Conservation (phyloP, 1,284 basidiomycete species). For the Cryptococcus floricola region DNA sequence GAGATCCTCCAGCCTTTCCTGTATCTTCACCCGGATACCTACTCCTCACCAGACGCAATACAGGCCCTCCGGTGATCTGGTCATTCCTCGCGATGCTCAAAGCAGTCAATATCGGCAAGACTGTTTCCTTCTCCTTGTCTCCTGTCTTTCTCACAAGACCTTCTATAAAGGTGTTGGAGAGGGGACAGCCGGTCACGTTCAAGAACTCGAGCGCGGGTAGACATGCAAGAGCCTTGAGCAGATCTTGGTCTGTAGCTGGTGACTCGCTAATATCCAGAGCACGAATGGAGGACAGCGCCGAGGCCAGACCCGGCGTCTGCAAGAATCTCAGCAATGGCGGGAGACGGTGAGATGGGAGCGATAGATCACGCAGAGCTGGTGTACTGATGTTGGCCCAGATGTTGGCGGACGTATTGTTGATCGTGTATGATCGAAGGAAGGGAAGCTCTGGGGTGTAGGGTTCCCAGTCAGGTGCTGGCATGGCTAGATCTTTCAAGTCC, state of each 20-base stretch:
- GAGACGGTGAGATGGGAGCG: neutral
- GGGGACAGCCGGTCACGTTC: conserved; percentile 20
- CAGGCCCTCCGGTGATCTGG: conserved; percentile 18
- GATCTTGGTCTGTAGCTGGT: neutral
- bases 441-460: neutral
- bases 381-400: conserved; percentile 2
- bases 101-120: conserved; percentile 30
- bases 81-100: conserved; percentile 27
- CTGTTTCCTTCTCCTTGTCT: conserved; percentile 4
- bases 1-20: neutral
- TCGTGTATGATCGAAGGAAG: neutral
- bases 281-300: conserved; percentile 14
- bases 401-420: neutral
- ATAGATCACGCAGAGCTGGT: conserved; percentile 13
- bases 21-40: conserved; percentile 1
- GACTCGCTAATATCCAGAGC: conserved; percentile 28
- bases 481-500: too few relatives aligned
- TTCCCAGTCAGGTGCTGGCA: too few relatives aligned
- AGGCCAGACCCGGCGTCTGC: conserved; percentile 8
- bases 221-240: conserved; percentile 9
- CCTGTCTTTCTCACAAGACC: conserved; percentile 12
- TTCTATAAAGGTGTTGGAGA: conserved; percentile 30
- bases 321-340: conserved; percentile 3
- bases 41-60: conserved; percentile 20
- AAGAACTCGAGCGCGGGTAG: conserved; percentile 26